Evolutionary conservation across 2,329 filamentous ascomycete genomes (phyloP).

Genomic region (Aspergillus novoparasiticus): DNA sequence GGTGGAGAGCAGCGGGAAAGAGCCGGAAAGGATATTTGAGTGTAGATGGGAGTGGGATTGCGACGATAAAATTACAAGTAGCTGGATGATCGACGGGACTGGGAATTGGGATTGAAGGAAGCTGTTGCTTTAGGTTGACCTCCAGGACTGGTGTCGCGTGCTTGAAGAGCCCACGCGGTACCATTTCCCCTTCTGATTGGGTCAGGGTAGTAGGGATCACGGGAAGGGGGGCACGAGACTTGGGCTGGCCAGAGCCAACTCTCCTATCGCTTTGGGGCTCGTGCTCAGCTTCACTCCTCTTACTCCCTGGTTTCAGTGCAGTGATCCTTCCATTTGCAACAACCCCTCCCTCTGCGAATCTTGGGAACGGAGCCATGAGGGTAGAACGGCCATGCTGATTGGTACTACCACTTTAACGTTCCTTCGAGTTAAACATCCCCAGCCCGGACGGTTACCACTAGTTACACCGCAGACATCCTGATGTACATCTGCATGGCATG

Average conservation of each 20-base stretch:
- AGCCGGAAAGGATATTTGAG: conserved; percentile 5
- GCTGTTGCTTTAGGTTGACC: conserved; percentile 2
- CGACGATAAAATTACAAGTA: background rate
- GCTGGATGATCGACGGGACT: conserved; percentile 10
- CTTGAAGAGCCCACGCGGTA: conserved; percentile 36
- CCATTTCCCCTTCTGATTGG: conserved; percentile 30
- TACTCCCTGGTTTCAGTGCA: conserved; percentile 9
- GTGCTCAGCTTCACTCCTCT: conserved; percentile 21
- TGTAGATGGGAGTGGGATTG: conserved; percentile 4
- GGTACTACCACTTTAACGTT: conserved; percentile 1
- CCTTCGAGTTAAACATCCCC: background rate
- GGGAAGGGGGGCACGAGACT: conserved; percentile 30
- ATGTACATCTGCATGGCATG: background rate
- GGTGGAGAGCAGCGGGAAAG: conserved; percentile 16
- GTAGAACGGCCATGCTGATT: conserved; percentile 10
- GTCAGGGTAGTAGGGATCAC: conserved; percentile 17
- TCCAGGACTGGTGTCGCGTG: conserved; percentile 36
- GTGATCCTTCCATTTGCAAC: background rate
- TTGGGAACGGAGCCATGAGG: conserved; percentile 8
- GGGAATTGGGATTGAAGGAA: background rate
- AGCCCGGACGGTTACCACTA: background rate
- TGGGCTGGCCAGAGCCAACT: conserved; percentile 19
- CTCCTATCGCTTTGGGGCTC: conserved; percentile 27
- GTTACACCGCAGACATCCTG: background rate
- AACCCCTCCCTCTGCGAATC: background rate